phyloP scores from a whole-genome alignment of 2,329 filamentous ascomycete genomes.

The Cladobotryum mycophilum region DNA sequence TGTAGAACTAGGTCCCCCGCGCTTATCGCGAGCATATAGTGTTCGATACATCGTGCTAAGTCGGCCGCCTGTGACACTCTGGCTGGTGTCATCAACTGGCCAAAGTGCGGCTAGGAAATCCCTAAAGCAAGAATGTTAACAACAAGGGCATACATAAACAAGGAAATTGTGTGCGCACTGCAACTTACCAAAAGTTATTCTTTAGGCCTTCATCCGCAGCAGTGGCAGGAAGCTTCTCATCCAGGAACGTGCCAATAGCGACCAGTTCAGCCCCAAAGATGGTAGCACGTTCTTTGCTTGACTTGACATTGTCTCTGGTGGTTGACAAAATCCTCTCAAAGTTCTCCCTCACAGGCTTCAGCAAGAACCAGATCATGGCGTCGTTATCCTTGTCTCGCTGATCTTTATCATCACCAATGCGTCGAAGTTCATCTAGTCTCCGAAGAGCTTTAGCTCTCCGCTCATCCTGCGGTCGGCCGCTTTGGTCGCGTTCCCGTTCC shows the following conservation, averaged over 20 bases:
- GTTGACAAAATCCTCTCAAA: constrained; percentile 54
- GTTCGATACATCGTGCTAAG: constrained; percentile 40
- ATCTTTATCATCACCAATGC: constrained; percentile 44
- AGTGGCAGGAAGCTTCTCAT: constrained; percentile 38
- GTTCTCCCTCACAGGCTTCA: constrained; percentile 55
- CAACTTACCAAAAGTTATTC: constrained; percentile 44
- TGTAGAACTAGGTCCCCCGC: constrained; percentile 22
- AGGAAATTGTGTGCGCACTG: too few species aligned
- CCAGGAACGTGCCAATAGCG: constrained; percentile 57
- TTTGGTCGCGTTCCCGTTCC: constrained; percentile 19
- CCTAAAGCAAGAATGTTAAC: constrained; percentile 26
- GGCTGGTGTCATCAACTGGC: constrained; percentile 40
- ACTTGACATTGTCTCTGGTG: constrained; percentile 56
- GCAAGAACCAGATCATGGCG: constrained; percentile 41
- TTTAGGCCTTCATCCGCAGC: constrained; percentile 37
- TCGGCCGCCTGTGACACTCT: constrained; percentile 37
- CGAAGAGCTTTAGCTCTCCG: constrained; percentile 35
- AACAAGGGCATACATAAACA: background rate
- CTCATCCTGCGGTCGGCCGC: constrained; percentile 32
- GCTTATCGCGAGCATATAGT: constrained; percentile 29
- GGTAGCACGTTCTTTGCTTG: constrained; percentile 54
- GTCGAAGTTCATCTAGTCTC: constrained; percentile 37
- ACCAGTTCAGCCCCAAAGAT: constrained; percentile 56
- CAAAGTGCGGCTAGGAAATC: constrained; percentile 40
- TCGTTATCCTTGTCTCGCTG: constrained; percentile 40